Percentiles rank a stretch among this genome's conserved stretches.
phyloP scores from a whole-genome alignment of 2,329 filamentous ascomycete species.

The Bipolaris bicolor region DNA sequence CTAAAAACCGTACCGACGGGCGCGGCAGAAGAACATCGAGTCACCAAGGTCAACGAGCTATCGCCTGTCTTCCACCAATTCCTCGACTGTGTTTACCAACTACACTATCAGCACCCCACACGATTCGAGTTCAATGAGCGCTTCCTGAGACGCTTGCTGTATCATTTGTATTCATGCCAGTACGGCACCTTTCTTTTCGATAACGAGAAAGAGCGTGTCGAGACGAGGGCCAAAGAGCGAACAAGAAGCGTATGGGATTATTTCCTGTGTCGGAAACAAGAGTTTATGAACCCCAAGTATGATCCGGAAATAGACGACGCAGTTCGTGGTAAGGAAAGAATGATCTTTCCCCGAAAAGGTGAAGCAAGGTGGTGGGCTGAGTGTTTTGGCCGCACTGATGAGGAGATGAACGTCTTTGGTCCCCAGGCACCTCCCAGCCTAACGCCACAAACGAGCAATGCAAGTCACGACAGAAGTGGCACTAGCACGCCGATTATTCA shows the following conservation, averaged over 20 bases:
- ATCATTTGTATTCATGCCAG: constrained; percentile 94
- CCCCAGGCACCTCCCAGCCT: constrained; percentile 34
- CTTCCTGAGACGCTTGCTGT: constrained; percentile 85
- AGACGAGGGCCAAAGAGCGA: constrained; percentile 69
- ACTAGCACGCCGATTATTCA: constrained; percentile 35
- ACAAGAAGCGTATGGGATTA: constrained; percentile 96
- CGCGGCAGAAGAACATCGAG: constrained; percentile 64
- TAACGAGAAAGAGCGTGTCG: constrained; percentile 84
- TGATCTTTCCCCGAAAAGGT: constrained; percentile 78
- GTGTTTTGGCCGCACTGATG: constrained; percentile 81
- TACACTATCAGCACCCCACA: constrained; percentile 81
- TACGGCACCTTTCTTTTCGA: constrained; percentile 98
- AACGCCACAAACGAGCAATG: constrained; percentile 37
- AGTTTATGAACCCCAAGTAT: constrained; percentile 85
- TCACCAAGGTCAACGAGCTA: constrained; percentile 85
- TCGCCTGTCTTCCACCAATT: constrained; percentile 98
- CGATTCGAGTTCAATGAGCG: constrained; percentile 97
- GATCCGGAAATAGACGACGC: constrained; percentile 78
- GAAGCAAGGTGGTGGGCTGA: constrained; percentile 95
- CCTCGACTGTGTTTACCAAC: constrained; percentile 89
- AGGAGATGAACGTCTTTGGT: constrained; percentile 81
- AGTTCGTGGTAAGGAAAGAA: constrained; percentile 76
- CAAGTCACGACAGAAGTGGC: constrained; percentile 32
- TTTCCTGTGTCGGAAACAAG: constrained; percentile 78
- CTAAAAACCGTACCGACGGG: constrained; percentile 46